Conservation (phyloP, 202 grass and related monocot species). For the Eragrostis tef region DNA sequence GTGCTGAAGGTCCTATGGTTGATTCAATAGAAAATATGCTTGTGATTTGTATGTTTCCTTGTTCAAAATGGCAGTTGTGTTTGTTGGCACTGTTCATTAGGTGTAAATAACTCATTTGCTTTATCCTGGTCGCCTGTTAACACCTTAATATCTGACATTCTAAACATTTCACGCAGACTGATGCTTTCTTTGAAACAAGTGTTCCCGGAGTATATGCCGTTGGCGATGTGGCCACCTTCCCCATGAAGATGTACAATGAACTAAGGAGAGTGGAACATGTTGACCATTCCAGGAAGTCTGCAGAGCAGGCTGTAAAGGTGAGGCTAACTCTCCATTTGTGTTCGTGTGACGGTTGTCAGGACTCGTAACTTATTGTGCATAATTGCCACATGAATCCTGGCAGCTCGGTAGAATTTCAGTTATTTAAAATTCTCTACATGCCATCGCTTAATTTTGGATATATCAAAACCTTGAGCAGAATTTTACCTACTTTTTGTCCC, state of each 20-base stretch:
- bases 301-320: conserved; percentile 89
- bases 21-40: conserved; percentile 11
- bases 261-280: conserved; percentile 91
- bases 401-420: not conserved
- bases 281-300: conserved; percentile 89
- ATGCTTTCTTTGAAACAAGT: conserved; percentile 84
- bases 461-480: not conserved
- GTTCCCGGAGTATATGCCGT: conserved; percentile 81
- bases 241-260: conserved; percentile 86
- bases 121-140: conserved; percentile 19
- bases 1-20: not conserved
- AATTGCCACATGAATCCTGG: not conserved
- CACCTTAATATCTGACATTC: conserved; percentile 11
- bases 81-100: not conserved
- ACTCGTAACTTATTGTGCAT: not conserved
- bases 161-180: conserved; percentile 61
- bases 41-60: conserved; percentile 27
- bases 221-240: conserved; percentile 93
- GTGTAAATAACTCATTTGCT: not conserved
- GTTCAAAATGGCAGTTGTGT: not conserved
- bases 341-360: not conserved
- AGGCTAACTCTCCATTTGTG: not conserved
- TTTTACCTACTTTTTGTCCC: not conserved
- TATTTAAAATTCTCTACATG: not conserved
- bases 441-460: conserved; percentile 3